Evolutionary conservation across 1,139 yeast genomes (phyloP).

Genomic region (Scheffersomyces lignicola): DNA sequence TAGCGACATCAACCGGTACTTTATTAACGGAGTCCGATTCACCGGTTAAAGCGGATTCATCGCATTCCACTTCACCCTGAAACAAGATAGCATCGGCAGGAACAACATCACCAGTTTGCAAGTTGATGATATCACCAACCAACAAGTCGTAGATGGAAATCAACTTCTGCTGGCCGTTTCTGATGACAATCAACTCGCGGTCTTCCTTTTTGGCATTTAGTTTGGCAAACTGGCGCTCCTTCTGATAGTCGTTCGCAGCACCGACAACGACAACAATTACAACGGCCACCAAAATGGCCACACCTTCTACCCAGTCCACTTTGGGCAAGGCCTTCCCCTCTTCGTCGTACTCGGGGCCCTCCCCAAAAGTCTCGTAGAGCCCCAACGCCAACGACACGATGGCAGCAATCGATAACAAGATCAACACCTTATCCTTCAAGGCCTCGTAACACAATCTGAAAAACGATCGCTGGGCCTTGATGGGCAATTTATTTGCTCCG

Average conservation of each 20-base stretch:
- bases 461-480: slow-evolving; percentile 65
- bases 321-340: slow-evolving; percentile 74
- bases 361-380: slow-evolving; percentile 87
- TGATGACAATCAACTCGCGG: slow-evolving; percentile 70
- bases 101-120: slow-evolving; percentile 93
- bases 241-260: slow-evolving; percentile 93
- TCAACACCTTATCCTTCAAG: slow-evolving; percentile 85
- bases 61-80: slow-evolving; percentile 82
- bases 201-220: slow-evolving; percentile 87
- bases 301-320: slow-evolving; percentile 98
- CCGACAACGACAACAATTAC: slow-evolving; percentile 89
- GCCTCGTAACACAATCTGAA: slow-evolving; percentile 76
- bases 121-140: slow-evolving; percentile 80
- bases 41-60: slow-evolving; percentile 92
- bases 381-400: slow-evolving; percentile 87
- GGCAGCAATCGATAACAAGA: slow-evolving; percentile 83
- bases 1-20: slow-evolving; percentile 52
- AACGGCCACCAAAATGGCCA: slow-evolving; percentile 92
- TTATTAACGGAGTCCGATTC: slow-evolving; percentile 84
- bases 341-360: slow-evolving; percentile 72
- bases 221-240: slow-evolving; percentile 88
- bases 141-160: slow-evolving; percentile 73
- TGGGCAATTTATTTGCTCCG: slow-evolving; percentile 75
- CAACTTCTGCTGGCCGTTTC: slow-evolving; percentile 69
- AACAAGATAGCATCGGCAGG: slow-evolving; percentile 85